phyloP scores from a whole-genome alignment of 768 basidiomycete species.

The Phylloporus scabripes region DNA sequence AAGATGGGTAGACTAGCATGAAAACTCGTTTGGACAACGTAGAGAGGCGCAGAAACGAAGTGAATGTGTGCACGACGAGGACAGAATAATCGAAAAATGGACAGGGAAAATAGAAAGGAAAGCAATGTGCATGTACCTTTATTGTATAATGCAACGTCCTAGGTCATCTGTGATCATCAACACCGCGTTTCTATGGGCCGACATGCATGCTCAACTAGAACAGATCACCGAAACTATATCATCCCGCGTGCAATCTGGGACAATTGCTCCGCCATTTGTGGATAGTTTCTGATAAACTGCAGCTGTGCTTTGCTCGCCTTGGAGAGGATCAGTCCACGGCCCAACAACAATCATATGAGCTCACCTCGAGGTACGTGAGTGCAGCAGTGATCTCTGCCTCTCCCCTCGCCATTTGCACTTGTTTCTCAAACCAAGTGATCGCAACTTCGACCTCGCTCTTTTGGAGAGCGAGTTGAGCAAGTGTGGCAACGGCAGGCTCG shows the following conservation, averaged over 20 bases:
- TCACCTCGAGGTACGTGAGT: slow-evolving; percentile 72
- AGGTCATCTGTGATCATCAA: slow-evolving; percentile 1
- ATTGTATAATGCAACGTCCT: background rate
- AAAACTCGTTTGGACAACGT: slow-evolving; percentile 1
- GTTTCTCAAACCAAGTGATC: slow-evolving; percentile 78
- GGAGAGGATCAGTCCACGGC: background rate
- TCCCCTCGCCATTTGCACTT: slow-evolving; percentile 81
- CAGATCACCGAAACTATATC: slow-evolving; percentile 21
- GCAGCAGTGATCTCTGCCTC: slow-evolving; percentile 82
- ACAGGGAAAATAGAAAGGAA: background rate
- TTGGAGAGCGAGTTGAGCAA: slow-evolving; percentile 90
- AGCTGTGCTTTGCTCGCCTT: slow-evolving; percentile 81
- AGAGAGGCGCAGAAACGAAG: background rate
- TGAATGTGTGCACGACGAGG: background rate
- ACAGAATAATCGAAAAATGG: too few relatives aligned
- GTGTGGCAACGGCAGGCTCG: slow-evolving; percentile 92
- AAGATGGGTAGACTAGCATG: background rate
- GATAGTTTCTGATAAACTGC: slow-evolving; percentile 79
- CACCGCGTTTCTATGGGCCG: slow-evolving; percentile 10
- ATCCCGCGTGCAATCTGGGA: slow-evolving; percentile 41
- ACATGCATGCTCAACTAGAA: slow-evolving; percentile 12
- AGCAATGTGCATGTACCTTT: background rate
- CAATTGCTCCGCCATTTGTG: slow-evolving; percentile 73
- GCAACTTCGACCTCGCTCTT: slow-evolving; percentile 86
- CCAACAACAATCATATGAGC: slow-evolving; percentile 21